phyloP scores from a whole-genome alignment of 2,329 filamentous ascomycete species.

The Fusarium compactum region DNA sequence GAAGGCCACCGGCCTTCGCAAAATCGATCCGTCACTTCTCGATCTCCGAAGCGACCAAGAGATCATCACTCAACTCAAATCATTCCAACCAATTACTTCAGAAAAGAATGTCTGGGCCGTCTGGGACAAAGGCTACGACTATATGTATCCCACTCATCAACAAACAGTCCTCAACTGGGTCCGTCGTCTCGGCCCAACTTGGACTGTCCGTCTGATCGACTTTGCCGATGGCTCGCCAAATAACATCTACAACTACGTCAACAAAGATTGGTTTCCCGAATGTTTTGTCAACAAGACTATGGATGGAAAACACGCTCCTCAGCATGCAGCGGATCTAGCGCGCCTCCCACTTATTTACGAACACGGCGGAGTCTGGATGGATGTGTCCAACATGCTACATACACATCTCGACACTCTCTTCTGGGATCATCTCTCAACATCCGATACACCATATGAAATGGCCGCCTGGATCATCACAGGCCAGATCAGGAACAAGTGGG shows the following conservation, averaged over 20 bases:
- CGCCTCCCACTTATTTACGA: slow-evolving; percentile 56
- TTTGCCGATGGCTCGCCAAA: slow-evolving; percentile 52
- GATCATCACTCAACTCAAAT: slow-evolving; percentile 48
- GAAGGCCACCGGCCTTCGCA: slow-evolving; percentile 21
- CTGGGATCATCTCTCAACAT: slow-evolving; percentile 56
- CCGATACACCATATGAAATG: slow-evolving; percentile 51
- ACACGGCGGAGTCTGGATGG: slow-evolving; percentile 59
- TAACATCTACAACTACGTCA: slow-evolving; percentile 53
- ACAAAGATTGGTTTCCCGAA: slow-evolving; percentile 47
- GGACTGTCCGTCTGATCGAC: slow-evolving; percentile 58
- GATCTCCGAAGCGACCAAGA: slow-evolving; percentile 50
- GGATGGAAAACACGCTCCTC: slow-evolving; percentile 55
- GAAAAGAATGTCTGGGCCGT: slow-evolving; percentile 62
- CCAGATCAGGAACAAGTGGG: slow-evolving; percentile 50
- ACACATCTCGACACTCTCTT: slow-evolving; percentile 57
- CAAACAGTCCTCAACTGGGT: slow-evolving; percentile 58
- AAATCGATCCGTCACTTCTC: slow-evolving; percentile 4
- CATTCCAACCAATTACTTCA: slow-evolving; percentile 50
- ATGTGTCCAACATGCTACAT: slow-evolving; percentile 57
- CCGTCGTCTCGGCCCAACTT: slow-evolving; percentile 54
- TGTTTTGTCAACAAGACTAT: slow-evolving; percentile 50
- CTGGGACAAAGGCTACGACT: slow-evolving; percentile 55
- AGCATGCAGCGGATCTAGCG: slow-evolving; percentile 62
- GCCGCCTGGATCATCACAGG: slow-evolving; percentile 52
- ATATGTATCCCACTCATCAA: slow-evolving; percentile 54